Evolutionary conservation across 2,329 filamentous ascomycete species (phyloP).

Genomic region (Colletotrichum incanum): DNA sequence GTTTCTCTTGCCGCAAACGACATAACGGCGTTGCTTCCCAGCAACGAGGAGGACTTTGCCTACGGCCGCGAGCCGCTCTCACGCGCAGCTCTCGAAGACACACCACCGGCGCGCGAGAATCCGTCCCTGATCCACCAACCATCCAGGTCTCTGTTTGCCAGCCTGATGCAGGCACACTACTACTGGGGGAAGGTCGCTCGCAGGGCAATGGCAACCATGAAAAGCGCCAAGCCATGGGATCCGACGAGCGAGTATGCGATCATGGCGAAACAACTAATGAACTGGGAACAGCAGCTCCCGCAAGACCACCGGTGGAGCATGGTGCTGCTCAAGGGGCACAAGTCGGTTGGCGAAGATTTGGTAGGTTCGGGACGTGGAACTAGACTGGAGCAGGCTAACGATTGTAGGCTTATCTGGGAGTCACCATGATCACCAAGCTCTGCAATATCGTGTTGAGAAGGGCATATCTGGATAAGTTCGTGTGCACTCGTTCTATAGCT

Average conservation of each 20-base stretch:
- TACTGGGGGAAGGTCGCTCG: conserved; percentile 69
- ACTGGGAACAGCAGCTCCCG: conserved; percentile 67
- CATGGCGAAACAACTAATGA: conserved; percentile 59
- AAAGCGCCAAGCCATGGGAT: conserved; percentile 63
- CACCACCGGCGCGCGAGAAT: conserved; percentile 64
- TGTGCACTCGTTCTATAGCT: background rate
- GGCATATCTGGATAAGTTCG: conserved; percentile 68
- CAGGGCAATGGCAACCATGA: conserved; percentile 62
- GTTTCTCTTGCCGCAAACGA: conserved; percentile 67
- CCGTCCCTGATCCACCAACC: conserved; percentile 60
- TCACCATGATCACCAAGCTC: conserved; percentile 69
- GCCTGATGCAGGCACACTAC: conserved; percentile 69
- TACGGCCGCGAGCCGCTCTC: conserved; percentile 62
- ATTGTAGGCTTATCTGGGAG: conserved; percentile 66
- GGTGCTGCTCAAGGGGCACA: conserved; percentile 61
- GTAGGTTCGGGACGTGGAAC: conserved; percentile 51
- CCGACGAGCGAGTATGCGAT: conserved; percentile 63
- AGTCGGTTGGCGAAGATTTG: conserved; percentile 64
- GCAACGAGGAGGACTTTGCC: conserved; percentile 68
- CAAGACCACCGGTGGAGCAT: conserved; percentile 64
- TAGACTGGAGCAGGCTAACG: conserved; percentile 29
- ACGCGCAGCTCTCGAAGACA: conserved; percentile 69
- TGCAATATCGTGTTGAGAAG: conserved; percentile 71
- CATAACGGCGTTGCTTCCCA: conserved; percentile 69
- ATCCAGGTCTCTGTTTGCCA: conserved; percentile 68